Evolutionary conservation across 495 filamentous ascomycete species (phyloP), one percentile per base, ranked within the genome.

Genomic region (Daldinia bambusicola): DNA sequence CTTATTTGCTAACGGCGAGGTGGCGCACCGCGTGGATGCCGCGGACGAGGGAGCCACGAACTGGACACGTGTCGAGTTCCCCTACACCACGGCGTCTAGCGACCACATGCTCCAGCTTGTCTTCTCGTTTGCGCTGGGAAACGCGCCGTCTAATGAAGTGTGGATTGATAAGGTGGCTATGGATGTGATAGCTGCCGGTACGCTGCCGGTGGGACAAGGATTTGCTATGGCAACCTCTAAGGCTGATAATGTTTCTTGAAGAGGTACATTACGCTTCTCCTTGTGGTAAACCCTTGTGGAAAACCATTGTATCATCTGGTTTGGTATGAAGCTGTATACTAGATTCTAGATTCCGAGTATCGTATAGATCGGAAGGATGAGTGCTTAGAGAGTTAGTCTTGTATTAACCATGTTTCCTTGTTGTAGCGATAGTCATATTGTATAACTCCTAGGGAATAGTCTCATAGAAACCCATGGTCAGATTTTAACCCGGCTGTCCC

Each of bases 101-200:
- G 64, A 67, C 2, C 53, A 34, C 10, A 61, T 67, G 53, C 38
- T 67, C 14, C 64, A 67, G 69, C 31, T 72, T n/a, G 64, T 61
- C 12, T 72, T 72, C 55, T 67, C 64, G 55, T 72, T 72, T 18
- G 63, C 55, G 53, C 55, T 72, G 31, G 69, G 45, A 12, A 51
- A 59, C 4, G 60, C 59, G 18, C 16, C 32, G 14, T 48, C 45
- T 0, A 67, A 72, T 45, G 69, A 72, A 43, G 60, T 72, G 20
- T 72, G 69, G 69, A 43, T 72, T n/a, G 69, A 72, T 64, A 64
- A 67, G 50, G 60, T 72, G 1, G 60, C 36, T 10, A 56, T 72
- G 55, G 58, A 64, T 26, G 55, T 72, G 2, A 12, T 9, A 10
- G 14, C 59, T 16, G 40, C 58, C 38, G 52, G 50, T 18, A 58